Evolutionary conservation across 2,329 filamentous ascomycete species (phyloP), one percentile per base, ranked within the genome.

Genomic region (Aspergillus ibericus): DNA sequence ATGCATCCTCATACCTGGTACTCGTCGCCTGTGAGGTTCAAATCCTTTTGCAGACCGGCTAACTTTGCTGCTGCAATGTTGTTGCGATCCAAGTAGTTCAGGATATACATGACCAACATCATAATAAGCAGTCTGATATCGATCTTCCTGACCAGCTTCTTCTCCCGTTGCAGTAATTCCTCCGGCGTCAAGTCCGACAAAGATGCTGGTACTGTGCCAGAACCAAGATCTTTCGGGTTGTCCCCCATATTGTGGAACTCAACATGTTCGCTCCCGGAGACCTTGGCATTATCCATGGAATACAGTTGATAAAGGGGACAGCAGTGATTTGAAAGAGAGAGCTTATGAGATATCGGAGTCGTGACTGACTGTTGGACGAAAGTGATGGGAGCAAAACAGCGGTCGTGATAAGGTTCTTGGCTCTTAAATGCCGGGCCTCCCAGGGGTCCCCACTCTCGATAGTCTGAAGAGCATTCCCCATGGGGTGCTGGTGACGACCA

Each of bases 81-180:
- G 65, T 77, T 77, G 12, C 76, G 72, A 50, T 78, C 75, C 9
- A 78, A 67, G 48, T 77, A 77, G 63, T 75, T 77, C 65, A 70
- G 62, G 53, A 69, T 67, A 25, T 69, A 70, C 53, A 70, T 70
- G 3, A 65, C 47, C 2, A 70, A 59, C 48, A 68, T 67, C 48
- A 50, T 50, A 16, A 50, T 50, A 3, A 50, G 48, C 16, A 50
- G 32, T 8, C 48, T 16, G 20, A 50, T 25, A 10, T 50, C 48
- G 2, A 50, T 22, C 34, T 50, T 50, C 13, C 48, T 20, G 9
- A 50, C 48, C 3, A 50, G 20, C 10, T 16, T 36, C 13, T 13
- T 34, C 32, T 50, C 48, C 48, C 29, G 48, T 22, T 7, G 32
- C 4, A 36, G n/a, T 25, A 32, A 18, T 34, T 50, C 48, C 20